Evolutionary conservation across 805 yeast genomes (phyloP).

Genomic region (Brettanomyces sp.): DNA sequence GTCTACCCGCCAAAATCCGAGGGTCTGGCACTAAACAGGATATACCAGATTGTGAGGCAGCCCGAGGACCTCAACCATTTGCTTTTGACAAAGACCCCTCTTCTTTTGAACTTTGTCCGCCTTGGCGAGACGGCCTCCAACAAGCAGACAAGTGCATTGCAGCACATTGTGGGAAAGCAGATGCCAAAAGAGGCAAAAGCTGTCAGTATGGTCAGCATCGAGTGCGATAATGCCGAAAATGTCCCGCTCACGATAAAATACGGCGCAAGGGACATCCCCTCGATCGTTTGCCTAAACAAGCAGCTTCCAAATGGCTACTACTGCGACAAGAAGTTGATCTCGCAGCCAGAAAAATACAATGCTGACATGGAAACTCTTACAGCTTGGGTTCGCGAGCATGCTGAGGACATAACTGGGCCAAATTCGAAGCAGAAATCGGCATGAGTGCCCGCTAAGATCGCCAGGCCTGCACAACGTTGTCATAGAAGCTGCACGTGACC

Average conservation of each 20-base stretch:
- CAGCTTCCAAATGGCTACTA: constrained; percentile 46
- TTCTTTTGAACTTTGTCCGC: constrained; percentile 63
- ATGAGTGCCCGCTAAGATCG: neutral
- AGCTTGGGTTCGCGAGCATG: constrained; percentile 34
- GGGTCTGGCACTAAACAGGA: constrained; percentile 24
- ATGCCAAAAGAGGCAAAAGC: constrained; percentile 31
- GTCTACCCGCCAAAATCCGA: constrained; percentile 29
- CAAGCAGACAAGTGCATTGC: constrained; percentile 53
- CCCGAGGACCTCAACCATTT: constrained; percentile 51
- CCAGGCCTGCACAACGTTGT: constrained; percentile 77
- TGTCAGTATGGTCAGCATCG: constrained; percentile 61
- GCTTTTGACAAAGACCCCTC: constrained; percentile 46
- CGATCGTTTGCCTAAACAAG: constrained; percentile 56
- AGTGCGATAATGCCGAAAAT: constrained; percentile 58
- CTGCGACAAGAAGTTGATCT: constrained; percentile 20
- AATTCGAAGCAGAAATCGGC: neutral
- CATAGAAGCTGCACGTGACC: constrained; percentile 89
- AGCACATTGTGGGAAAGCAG: constrained; percentile 37
- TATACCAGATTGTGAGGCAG: constrained; percentile 45
- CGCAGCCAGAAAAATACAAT: constrained; percentile 20
- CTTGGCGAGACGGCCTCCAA: constrained; percentile 56
- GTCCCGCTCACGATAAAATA: constrained; percentile 50
- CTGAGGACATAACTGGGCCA: constrained; percentile 18
- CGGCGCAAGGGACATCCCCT: constrained; percentile 46
- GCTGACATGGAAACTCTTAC: constrained; percentile 36